Evolutionary conservation across 108 stramenopile species (phyloP), one percentile per base, ranked within the genome.

Genomic region (Skeletonema menzelii): DNA sequence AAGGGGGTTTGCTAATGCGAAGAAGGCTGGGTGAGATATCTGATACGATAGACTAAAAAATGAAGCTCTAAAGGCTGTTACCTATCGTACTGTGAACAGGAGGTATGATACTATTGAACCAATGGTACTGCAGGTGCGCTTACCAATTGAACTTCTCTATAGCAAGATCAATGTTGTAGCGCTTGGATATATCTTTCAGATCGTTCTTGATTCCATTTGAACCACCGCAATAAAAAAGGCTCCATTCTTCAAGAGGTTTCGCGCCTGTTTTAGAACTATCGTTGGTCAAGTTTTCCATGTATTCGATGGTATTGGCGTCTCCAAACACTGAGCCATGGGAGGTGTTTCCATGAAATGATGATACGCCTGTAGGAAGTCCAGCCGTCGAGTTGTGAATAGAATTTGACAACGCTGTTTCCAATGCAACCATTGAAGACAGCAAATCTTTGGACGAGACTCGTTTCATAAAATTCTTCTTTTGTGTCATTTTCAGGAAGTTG

Each of bases 1-100:
- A 32, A 73, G 47, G 31, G 77, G 77, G 11, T 79, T 67, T 38
- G 37, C 38, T 30, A 27, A 31, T 19, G 72, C 72, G 4, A 73
- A 44, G 57, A 66, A 37, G 35, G 35, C 35, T 8, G 35, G 35
- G 12, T 37, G 11, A 37, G 35, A 12, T 37, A 37, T 11, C n/a
- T n/a, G n/a, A n/a, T n/a, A n/a, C n/a, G n/a, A n/a, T n/a, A n/a
- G n/a, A n/a, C n/a, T n/a, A n/a, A n/a, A n/a, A n/a, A n/a, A n/a
- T n/a, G n/a, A n/a, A n/a, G n/a, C n/a, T n/a, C n/a, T n/a, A n/a
- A n/a, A n/a, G n/a, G n/a, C n/a, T n/a, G n/a, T n/a, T n/a, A n/a
- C n/a, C n/a, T n/a, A n/a, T n/a, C n/a, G n/a, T 32, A 32, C 6
- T 32, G 31, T 32, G 5, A 3, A 4, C 31, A 32, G 31, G 3